These are phyloP conservation scores for Macrolepiota dolichaula DNA, from an alignment of 768 basidiomycete genomes.

Conservation along the genomic window DNA sequence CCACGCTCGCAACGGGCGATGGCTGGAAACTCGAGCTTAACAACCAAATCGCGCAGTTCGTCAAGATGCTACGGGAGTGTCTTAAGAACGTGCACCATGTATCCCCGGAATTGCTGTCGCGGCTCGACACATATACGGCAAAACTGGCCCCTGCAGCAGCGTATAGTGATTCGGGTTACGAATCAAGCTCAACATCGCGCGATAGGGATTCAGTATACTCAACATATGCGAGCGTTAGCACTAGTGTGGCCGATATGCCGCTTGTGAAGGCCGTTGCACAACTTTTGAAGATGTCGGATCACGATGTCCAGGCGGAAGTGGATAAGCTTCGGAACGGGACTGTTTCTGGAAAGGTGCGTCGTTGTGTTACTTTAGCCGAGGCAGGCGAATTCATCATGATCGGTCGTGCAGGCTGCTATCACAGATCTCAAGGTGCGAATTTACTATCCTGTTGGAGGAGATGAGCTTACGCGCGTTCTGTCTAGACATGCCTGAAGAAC, in stretches of 20 bases:
- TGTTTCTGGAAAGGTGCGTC: constrained; percentile 73
- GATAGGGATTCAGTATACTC: constrained; percentile 48
- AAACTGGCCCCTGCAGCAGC: constrained; percentile 69
- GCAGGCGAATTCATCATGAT: constrained; percentile 2
- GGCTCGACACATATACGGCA: constrained; percentile 80
- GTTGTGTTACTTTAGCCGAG: not conserved
- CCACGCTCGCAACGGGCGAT: constrained; percentile 67
- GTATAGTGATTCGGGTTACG: constrained; percentile 64
- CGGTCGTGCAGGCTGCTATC: constrained; percentile 63
- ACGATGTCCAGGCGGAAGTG: constrained; percentile 70
- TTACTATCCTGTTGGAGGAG: not conserved
- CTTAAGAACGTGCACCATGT: constrained; percentile 71
- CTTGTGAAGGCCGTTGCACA: constrained; percentile 65
- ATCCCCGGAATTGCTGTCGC: constrained; percentile 74
- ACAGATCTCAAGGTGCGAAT: constrained; percentile 74
- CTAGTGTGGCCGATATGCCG: constrained; percentile 70
- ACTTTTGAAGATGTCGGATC: constrained; percentile 72
- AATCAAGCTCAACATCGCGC: constrained; percentile 55
- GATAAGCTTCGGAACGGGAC: constrained; percentile 54
- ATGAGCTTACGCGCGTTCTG: constrained; percentile 10
- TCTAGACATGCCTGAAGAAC: constrained; percentile 85
- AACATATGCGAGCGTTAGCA: constrained; percentile 31
- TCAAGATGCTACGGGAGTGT: constrained; percentile 81
- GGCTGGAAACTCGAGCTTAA: constrained; percentile 94
- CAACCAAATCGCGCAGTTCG: constrained; percentile 86